These are phyloP conservation scores for Setaria viridis DNA, from an alignment of 202 grass and related monocot species.

Conservation along the genomic window DNA sequence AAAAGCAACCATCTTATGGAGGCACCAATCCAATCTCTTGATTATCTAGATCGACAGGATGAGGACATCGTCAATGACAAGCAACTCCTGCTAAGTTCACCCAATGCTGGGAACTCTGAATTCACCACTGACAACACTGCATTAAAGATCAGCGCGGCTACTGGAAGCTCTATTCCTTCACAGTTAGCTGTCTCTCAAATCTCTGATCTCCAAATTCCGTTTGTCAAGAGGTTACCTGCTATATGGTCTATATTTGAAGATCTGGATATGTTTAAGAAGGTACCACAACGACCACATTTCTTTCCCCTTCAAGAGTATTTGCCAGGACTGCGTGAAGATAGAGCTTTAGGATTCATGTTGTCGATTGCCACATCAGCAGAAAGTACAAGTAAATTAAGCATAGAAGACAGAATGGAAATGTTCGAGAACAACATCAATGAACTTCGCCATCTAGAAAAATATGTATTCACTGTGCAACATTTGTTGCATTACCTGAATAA, in stretches of 20 bases:
- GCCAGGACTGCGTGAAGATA: constrained; percentile 52
- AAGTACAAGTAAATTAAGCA: constrained; percentile 14
- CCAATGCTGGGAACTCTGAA: background rate
- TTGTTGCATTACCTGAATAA: constrained; percentile 42
- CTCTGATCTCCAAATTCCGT: constrained; percentile 3
- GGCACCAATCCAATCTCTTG: background rate
- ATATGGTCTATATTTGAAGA: constrained; percentile 60
- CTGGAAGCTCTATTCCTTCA: constrained; percentile 22
- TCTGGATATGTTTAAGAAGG: constrained; percentile 53
- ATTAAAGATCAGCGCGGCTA: constrained; percentile 14
- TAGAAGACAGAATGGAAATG: constrained; percentile 44
- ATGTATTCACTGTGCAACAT: constrained; percentile 65
- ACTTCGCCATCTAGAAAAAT: constrained; percentile 53
- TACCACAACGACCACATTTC: constrained; percentile 60
- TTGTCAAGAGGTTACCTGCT: constrained; percentile 49
- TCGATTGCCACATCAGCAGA: constrained; percentile 32
- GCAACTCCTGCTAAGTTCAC: too few species aligned
- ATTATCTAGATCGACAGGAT: background rate
- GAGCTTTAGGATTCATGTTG: constrained; percentile 66
- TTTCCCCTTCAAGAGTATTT: constrained; percentile 46
- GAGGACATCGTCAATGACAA: too few species aligned
- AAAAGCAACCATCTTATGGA: background rate
- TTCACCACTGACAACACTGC: background rate
- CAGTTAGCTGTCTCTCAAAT: background rate
- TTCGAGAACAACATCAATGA: constrained; percentile 49